Percentiles rank a stretch among this genome's conserved stretches.
Evolutionary conservation across 2,329 filamentous ascomycete species (phyloP).

Genomic region (Aspergillus caelatus): DNA sequence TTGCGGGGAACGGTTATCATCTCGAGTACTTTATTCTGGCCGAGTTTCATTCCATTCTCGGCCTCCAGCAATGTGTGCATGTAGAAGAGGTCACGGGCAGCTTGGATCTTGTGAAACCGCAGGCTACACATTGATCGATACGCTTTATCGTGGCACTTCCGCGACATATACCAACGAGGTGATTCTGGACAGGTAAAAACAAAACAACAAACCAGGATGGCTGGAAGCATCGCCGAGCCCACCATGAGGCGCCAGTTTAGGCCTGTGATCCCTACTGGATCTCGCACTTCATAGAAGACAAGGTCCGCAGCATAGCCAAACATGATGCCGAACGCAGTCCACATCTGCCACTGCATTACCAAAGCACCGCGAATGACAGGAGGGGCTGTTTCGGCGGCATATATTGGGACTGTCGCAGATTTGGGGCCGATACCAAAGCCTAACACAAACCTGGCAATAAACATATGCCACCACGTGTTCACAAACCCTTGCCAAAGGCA

Average conservation of each 20-base stretch:
- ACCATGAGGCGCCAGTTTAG: slow-evolving; percentile 71
- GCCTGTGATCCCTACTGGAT: slow-evolving; percentile 54
- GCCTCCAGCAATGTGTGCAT: slow-evolving; percentile 61
- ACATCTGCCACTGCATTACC: slow-evolving; percentile 80
- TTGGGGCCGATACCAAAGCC: slow-evolving; percentile 80
- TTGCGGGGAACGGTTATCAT: slow-evolving; percentile 64
- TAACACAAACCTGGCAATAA: slow-evolving; percentile 71
- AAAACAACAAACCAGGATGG: slow-evolving; percentile 1
- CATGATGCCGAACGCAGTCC: slow-evolving; percentile 55
- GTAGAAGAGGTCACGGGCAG: slow-evolving; percentile 50
- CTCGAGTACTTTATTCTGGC: slow-evolving; percentile 57
- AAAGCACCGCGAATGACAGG: slow-evolving; percentile 71
- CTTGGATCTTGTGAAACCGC: slow-evolving; percentile 47
- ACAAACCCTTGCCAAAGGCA: slow-evolving; percentile 65
- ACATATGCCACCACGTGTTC: slow-evolving; percentile 71
- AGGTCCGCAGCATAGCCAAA: slow-evolving; percentile 64
- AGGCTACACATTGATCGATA: slow-evolving; percentile 49
- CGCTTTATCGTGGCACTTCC: slow-evolving; percentile 45
- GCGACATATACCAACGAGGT: slow-evolving; percentile 53
- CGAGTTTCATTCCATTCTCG: slow-evolving; percentile 52
- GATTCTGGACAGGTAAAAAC: slow-evolving; percentile 66
- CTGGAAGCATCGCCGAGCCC: slow-evolving; percentile 65
- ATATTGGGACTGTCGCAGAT: slow-evolving; percentile 74
- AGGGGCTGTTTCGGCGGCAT: slow-evolving; percentile 73
- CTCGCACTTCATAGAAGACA: slow-evolving; percentile 60